Percentiles rank a stretch among this genome's conserved stretches.
These are phyloP conservation scores for Mucor mucedo DNA, from an alignment of 371 early-diverging fungal genomes.

Conservation along the genomic window DNA sequence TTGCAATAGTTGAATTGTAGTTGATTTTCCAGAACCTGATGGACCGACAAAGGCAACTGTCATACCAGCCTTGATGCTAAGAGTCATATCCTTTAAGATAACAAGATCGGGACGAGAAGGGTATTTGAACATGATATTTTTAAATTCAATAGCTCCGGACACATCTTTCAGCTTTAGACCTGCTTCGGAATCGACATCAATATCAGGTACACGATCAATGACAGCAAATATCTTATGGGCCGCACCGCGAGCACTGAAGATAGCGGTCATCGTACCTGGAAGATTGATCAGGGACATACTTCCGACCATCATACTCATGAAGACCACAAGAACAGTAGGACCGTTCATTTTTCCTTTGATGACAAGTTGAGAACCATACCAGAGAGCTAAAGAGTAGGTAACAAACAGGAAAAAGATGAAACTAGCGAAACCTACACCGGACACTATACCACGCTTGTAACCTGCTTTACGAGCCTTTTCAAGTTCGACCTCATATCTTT, in stretches of 20 bases:
- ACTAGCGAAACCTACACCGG: constrained; percentile 62
- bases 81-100: constrained; percentile 60
- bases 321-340: constrained; percentile 65
- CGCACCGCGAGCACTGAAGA: constrained; percentile 69
- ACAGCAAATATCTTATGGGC: constrained; percentile 73
- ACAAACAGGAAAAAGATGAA: constrained; percentile 67
- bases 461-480: constrained; percentile 61
- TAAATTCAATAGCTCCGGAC: constrained; percentile 66
- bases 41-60: constrained; percentile 72
- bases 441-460: constrained; percentile 52
- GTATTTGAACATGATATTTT: constrained; percentile 72
- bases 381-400: constrained; percentile 76
- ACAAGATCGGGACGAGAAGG: constrained; percentile 64
- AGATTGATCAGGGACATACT: constrained; percentile 18
- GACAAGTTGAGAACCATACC: constrained; percentile 75
- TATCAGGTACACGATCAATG: constrained; percentile 77
- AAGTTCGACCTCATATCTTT: constrained; percentile 63
- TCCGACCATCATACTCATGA: constrained; percentile 73
- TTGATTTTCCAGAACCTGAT: constrained; percentile 77
- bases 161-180: constrained; percentile 44
- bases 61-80: constrained; percentile 65
- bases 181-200: constrained; percentile 57
- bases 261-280: constrained; percentile 65
- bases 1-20: constrained; percentile 65
- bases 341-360: constrained; percentile 50